A percentile compares a stretch with the other conserved stretches of the same genome.
phyloP scores from a whole-genome alignment of 345 rosid genomes.

The Euphorbia tirucalli region DNA sequence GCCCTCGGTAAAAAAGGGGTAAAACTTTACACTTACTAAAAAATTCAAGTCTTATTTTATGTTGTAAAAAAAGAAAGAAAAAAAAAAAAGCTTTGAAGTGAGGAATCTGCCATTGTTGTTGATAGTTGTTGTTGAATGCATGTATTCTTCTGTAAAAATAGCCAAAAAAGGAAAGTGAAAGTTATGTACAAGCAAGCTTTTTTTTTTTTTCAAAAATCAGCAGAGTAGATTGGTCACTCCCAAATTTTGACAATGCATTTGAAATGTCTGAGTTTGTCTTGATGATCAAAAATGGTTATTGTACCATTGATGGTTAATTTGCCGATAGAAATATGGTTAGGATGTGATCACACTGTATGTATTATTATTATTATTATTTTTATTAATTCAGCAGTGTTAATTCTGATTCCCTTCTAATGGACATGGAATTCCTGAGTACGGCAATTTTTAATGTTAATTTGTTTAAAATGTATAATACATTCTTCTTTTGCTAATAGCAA shows the following conservation, averaged over 20 bases:
- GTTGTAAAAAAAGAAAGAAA: neutral
- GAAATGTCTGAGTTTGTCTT: neutral
- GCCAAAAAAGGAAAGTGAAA: conserved; percentile 11
- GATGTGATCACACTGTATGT: neutral
- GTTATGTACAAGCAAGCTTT: conserved; percentile 24
- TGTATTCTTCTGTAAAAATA: conserved; percentile 52
- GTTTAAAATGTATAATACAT: too few relatives aligned
- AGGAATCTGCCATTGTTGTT: conserved; percentile 21
- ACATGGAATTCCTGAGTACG: too few relatives aligned
- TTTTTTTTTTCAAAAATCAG: conserved; percentile 20
- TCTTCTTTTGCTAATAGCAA: too few relatives aligned
- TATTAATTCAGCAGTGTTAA: too few relatives aligned
- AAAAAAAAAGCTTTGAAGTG: conserved; percentile 14
- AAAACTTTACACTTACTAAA: too few relatives aligned
- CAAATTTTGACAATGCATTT: conserved; percentile 12
- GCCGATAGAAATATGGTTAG: neutral
- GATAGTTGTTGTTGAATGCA: conserved; percentile 34
- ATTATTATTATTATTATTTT: too few relatives aligned
- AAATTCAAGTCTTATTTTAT: neutral
- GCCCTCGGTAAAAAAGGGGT: conserved; percentile 57
- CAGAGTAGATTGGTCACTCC: conserved; percentile 5
- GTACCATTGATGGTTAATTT: neutral
- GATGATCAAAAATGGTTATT: neutral
- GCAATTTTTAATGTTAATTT: too few relatives aligned
- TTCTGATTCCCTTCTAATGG: too few relatives aligned